Evolutionary conservation across 2,329 filamentous ascomycete species (phyloP), one percentile per base, ranked within the genome.

Genomic region (Cladosporium sphaerospermum): DNA sequence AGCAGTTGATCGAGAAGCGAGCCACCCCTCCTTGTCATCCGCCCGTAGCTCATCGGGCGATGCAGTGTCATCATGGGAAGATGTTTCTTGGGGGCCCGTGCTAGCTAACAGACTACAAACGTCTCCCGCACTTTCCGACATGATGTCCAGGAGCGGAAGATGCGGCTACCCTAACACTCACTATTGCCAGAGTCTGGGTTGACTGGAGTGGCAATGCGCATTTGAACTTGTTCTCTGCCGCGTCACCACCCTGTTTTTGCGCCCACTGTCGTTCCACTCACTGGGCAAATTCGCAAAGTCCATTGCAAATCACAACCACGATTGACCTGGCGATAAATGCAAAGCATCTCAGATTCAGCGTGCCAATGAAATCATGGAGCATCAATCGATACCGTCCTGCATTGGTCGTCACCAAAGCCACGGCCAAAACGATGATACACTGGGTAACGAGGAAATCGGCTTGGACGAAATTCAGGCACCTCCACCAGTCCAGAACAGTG

Each of bases 381-480:
- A 43, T 19, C 16, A 43, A 43, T 31, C 41, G 41, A 43, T 13
- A 43, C 41, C 14, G 14, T 19, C 18, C 16, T 43, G 18, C 41
- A 9, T 28, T 19, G 41, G 11, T 43, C 41, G 18, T 18, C 41
- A 43, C 14, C 41, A 43, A 19, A 43, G 18, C 7, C 41, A 18
- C 41, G 14, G 41, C 18, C 41, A 31, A 43, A 28, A 43, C 41
- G 41, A 37, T 4, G 41, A 54, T 13, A 34, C 18, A 28, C 37
- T 41, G 36, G 19, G 18, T 33, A 14, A 42, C 32, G 52, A 54
- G 45, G 36, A 31, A 18, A 19, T 19, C 31, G 54, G 49, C 42
- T 40, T 58, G 19, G 54, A 55, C 41, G 57, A 62, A 28, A 37
- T 56, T 16, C 52, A 54, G 42, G 58, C 45, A n/a, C 58, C 57